phyloP scores from a whole-genome alignment of 2,329 filamentous ascomycete species.

The Fusarium euwallaceae region DNA sequence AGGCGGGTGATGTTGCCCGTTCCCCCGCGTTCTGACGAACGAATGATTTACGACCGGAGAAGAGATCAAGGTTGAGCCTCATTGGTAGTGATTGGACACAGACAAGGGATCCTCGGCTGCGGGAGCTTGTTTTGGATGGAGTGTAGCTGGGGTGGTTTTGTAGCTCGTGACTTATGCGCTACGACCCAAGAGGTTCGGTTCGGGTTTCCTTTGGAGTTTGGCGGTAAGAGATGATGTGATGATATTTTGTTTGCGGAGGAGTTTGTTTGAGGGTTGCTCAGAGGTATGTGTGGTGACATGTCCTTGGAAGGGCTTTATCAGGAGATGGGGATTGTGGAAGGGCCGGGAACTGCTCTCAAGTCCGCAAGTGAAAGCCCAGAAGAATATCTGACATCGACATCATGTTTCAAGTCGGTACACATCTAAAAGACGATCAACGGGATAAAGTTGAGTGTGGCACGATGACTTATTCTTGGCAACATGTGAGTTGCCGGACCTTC shows the following conservation, averaged over 20 bases:
- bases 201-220: not conserved
- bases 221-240: not conserved
- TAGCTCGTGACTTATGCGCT: constrained; percentile 6
- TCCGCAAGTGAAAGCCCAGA: too few species aligned
- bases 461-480: not conserved
- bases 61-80: constrained; percentile 4
- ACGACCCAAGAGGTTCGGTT: constrained; percentile 1
- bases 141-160: not conserved
- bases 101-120: constrained; percentile 2
- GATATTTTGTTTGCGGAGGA: not conserved
- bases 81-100: constrained; percentile 26
- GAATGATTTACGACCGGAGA: constrained; percentile 2
- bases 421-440: not conserved
- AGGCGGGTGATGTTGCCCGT: constrained; percentile 12
- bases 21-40: constrained; percentile 12
- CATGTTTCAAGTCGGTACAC: not conserved
- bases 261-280: not conserved
- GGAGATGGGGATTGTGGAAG: not conserved
- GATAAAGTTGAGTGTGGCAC: not conserved
- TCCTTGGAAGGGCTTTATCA: too few species aligned
- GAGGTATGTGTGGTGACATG: not conserved
- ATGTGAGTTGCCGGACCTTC: not conserved
- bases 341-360: not conserved
- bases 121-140: constrained; percentile 19
- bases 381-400: not conserved